phyloP scores from a whole-genome alignment of 768 basidiomycete genomes.

The Mrakia hoshinonis region DNA sequence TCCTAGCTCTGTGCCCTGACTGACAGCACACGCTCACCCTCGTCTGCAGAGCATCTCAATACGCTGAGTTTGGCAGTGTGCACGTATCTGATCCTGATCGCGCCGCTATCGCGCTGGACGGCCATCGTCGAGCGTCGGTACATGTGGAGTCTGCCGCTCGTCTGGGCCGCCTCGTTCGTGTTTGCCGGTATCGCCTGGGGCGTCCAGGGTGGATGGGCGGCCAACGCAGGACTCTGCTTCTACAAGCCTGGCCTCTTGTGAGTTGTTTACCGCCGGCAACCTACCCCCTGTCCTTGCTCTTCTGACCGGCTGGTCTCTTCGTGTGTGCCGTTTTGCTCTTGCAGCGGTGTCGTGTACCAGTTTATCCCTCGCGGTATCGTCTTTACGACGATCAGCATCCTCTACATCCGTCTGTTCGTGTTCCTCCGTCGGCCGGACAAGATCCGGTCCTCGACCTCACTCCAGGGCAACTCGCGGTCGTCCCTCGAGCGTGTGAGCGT shows the following conservation, averaged over 20 bases:
- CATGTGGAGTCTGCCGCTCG: constrained; percentile 35
- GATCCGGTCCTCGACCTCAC: constrained; percentile 36
- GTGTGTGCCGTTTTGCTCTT: background rate
- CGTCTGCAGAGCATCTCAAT: constrained; percentile 39
- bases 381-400: constrained; percentile 36
- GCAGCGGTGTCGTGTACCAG: constrained; percentile 40
- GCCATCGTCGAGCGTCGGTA: constrained; percentile 37
- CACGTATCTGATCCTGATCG: constrained; percentile 42
- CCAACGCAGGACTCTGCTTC: constrained; percentile 25
- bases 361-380: constrained; percentile 41
- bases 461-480: constrained; percentile 1
- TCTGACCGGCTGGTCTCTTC: background rate
- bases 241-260: constrained; percentile 25
- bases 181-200: constrained; percentile 35
- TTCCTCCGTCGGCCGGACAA: constrained; percentile 42
- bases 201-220: constrained; percentile 33
- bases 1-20: background rate
- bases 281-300: background rate
- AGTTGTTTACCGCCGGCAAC: background rate
- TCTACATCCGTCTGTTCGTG: constrained; percentile 40
- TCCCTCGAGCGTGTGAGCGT: background rate
- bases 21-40: background rate
- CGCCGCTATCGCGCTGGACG: constrained; percentile 38
- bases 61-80: constrained; percentile 39
- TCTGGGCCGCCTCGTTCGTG: constrained; percentile 35